Evolutionary conservation across 2,329 filamentous ascomycete species (phyloP).

Genomic region (Trichoderma asperellum): DNA sequence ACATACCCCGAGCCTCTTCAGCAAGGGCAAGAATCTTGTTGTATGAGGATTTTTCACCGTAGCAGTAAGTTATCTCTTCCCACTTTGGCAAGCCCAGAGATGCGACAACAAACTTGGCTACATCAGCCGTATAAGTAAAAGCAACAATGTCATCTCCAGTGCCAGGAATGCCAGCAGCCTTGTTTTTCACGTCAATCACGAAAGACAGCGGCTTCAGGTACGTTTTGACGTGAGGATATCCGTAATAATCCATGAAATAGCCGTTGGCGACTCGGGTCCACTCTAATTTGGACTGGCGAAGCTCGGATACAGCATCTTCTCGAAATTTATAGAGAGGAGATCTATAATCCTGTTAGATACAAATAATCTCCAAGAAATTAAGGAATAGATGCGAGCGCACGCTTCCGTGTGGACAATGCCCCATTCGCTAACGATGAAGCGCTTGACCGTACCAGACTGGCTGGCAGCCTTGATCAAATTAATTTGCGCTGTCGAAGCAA

Average conservation of each 20-base stretch:
- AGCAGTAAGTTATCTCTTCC: conserved; percentile 10
- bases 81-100: conserved; percentile 5
- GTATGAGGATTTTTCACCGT: conserved; percentile 1
- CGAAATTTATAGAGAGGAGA: background rate
- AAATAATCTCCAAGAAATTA: too few relatives aligned
- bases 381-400: background rate
- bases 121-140: conserved; percentile 13
- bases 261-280: conserved; percentile 14
- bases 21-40: conserved; percentile 5
- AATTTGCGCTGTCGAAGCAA: background rate
- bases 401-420: background rate
- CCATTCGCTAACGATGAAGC: conserved; percentile 26
- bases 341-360: background rate
- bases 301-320: background rate
- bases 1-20: conserved; percentile 7
- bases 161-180: conserved; percentile 11
- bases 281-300: conserved; percentile 8
- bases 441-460: conserved; percentile 21
- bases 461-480: conserved; percentile 23
- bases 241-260: conserved; percentile 26
- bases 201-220: conserved; percentile 6
- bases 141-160: conserved; percentile 9
- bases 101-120: conserved; percentile 15
- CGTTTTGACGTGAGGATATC: conserved; percentile 3
- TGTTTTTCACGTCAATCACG: conserved; percentile 3